phyloP scores from a whole-genome alignment of 345 rosid genomes.

The Turritis glabra region DNA sequence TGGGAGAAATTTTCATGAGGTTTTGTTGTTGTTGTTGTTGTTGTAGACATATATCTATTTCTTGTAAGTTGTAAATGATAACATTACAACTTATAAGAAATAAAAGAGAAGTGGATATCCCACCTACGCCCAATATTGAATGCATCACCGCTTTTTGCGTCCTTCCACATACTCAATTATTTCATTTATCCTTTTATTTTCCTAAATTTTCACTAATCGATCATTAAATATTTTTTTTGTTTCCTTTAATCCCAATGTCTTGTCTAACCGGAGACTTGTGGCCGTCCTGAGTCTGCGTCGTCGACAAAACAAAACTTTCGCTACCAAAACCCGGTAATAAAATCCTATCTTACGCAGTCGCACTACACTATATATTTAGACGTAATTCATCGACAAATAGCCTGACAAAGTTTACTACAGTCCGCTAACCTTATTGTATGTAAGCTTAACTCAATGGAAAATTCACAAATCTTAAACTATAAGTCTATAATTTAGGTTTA shows the following conservation, averaged over 20 bases:
- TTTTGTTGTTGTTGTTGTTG: background rate
- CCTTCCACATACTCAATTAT: slow-evolving; percentile 5
- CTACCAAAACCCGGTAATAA: background rate
- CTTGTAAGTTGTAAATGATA: background rate
- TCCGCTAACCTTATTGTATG: background rate
- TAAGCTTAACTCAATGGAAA: background rate
- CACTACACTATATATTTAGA: background rate
- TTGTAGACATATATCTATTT: background rate
- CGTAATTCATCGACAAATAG: background rate
- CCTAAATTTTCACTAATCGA: background rate
- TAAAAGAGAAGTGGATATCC: background rate
- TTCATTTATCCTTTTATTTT: background rate
- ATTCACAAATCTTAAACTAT: background rate
- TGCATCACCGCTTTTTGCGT: slow-evolving; percentile 28
- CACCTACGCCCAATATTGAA: slow-evolving; percentile 16
- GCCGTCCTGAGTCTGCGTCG: background rate
- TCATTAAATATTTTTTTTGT: background rate
- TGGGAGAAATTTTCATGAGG: background rate
- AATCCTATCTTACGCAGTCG: background rate
- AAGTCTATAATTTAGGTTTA: background rate
- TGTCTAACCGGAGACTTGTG: slow-evolving; percentile 20
- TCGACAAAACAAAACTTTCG: background rate
- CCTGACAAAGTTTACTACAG: background rate
- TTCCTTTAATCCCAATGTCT: background rate
- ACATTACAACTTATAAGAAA: background rate